These are phyloP conservation scores for Stagonosporopsis vannaccii DNA, from an alignment of 2,329 filamentous ascomycete genomes.

Conservation along the genomic window DNA sequence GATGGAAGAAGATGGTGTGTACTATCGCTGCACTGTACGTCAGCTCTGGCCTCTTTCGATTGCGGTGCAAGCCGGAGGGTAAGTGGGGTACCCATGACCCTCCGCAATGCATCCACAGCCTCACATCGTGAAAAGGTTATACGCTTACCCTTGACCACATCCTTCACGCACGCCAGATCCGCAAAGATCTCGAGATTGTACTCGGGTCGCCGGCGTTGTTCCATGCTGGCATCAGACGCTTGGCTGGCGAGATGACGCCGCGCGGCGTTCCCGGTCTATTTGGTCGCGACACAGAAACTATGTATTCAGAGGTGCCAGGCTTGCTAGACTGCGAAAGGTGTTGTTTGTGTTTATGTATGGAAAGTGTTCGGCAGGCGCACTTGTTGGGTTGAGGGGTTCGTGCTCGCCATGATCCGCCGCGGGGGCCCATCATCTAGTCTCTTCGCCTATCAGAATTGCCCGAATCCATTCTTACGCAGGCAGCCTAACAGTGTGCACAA, in stretches of 20 bases:
- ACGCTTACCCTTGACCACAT: constrained; percentile 83
- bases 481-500: constrained; percentile 19
- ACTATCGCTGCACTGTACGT: constrained; percentile 71
- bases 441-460: constrained; percentile 22
- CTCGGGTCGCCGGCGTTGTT: constrained; percentile 75
- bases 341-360: constrained; percentile 21
- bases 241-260: constrained; percentile 16
- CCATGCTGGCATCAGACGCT: constrained; percentile 58
- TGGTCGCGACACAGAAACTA: constrained; percentile 2
- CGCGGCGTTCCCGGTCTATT: constrained; percentile 11
- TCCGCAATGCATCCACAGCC: constrained; percentile 4
- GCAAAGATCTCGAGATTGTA: constrained; percentile 94
- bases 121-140: constrained; percentile 17
- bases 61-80: constrained; percentile 11
- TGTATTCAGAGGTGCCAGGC: neutral
- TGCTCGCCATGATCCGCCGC: constrained; percentile 10
- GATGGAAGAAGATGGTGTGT: constrained; percentile 98
- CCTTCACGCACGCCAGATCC: constrained; percentile 86
- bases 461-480: constrained; percentile 14
- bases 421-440: neutral
- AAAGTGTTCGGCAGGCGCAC: constrained; percentile 19
- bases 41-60: constrained; percentile 12
- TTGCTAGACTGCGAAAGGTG: neutral
- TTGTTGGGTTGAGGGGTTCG: constrained; percentile 17
- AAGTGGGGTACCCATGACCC: neutral